These are phyloP conservation scores for Ustilago trichophora DNA, from an alignment of 1,284 basidiomycete species.

Conservation along the genomic window DNA sequence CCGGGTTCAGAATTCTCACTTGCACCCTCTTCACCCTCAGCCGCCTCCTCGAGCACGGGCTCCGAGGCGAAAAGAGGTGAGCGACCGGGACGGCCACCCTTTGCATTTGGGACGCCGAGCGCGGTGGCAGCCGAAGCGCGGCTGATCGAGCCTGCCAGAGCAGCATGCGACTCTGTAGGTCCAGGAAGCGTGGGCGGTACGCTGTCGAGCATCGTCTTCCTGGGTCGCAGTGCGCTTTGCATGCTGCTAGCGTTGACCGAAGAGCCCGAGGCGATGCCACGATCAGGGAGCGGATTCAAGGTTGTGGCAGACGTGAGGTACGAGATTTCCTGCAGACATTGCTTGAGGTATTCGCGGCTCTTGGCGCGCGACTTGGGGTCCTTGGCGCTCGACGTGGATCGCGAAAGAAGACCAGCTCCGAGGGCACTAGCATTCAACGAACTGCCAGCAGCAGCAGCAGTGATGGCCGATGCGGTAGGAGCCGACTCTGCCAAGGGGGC, in stretches of 20 bases:
- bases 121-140: conserved; percentile 28
- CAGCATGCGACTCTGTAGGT: conserved; percentile 26
- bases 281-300: conserved; percentile 81
- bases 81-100: conserved; percentile 32
- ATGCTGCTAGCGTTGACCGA: conserved; percentile 17
- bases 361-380: conserved; percentile 93
- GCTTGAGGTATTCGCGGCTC: conserved; percentile 96
- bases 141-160: conserved; percentile 31
- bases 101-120: conserved; percentile 28
- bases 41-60: conserved; percentile 31
- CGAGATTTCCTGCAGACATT: conserved; percentile 96
- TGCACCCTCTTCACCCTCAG: conserved; percentile 20
- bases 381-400: conserved; percentile 70
- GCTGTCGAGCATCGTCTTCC: conserved; percentile 51
- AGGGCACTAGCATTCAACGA: too few relatives aligned
- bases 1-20: not conserved
- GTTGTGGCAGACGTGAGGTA: conserved; percentile 96
- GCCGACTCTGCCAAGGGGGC: conserved; percentile 28
- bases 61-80: conserved; percentile 47
- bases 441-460: conserved; percentile 13
- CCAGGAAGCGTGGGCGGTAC: conserved; percentile 35
- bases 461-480: conserved; percentile 11
- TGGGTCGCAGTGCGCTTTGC: conserved; percentile 35
- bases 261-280: conserved; percentile 37
- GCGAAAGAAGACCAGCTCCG: conserved; percentile 27